These are phyloP conservation scores for Ophiostoma sp. DNA, from an alignment of 2,329 filamentous ascomycete genomes.

Conservation along the genomic window DNA sequence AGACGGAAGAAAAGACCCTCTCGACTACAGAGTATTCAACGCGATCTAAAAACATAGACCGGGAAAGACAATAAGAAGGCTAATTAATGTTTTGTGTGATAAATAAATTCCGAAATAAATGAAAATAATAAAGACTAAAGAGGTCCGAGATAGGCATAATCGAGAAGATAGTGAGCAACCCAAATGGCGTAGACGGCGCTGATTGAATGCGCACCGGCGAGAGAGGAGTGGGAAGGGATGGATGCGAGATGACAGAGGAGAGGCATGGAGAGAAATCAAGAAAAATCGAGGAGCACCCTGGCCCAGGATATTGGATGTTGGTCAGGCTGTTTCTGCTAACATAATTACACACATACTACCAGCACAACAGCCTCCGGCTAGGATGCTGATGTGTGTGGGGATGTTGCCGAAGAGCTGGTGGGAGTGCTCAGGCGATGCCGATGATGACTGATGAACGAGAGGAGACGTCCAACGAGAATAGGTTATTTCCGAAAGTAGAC, in stretches of 20 bases:
- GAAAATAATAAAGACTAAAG: constrained; percentile 16
- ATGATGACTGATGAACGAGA: neutral
- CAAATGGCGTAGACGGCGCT: neutral
- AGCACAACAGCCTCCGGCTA: neutral
- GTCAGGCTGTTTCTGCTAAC: neutral
- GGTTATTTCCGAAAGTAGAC: neutral
- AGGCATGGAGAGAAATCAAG: neutral
- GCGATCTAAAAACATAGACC: neutral
- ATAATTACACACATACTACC: neutral
- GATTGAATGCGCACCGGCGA: neutral
- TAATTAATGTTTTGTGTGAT: neutral
- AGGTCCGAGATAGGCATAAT: constrained; percentile 22
- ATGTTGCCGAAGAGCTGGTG: neutral
- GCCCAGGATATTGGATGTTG: neutral
- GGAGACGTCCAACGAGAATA: neutral
- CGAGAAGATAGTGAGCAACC: neutral
- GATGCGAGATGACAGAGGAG: neutral
- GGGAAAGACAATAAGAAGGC: neutral
- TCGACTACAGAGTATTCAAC: neutral
- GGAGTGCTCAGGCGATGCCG: neutral
- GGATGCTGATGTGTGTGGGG: neutral
- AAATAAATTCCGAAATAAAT: neutral
- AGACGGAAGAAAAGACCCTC: neutral
- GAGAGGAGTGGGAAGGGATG: neutral
- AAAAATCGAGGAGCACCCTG: neutral